These are phyloP conservation scores for Ascochyta viciae-villosae DNA, from an alignment of 2,329 filamentous ascomycete genomes.

Conservation along the genomic window DNA sequence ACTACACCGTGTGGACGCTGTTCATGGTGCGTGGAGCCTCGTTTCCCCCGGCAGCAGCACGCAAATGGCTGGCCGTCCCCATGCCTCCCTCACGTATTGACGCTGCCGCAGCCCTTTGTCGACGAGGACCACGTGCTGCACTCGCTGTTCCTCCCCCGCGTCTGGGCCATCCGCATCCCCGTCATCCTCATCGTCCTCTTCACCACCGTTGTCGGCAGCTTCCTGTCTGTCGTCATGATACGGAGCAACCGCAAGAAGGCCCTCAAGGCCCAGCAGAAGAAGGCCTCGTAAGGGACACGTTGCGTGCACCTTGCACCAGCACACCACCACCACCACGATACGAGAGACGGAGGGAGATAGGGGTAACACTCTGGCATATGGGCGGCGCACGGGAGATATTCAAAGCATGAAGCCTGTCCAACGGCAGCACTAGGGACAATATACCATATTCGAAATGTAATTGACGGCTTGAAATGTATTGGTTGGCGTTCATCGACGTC, in stretches of 20 bases:
- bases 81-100: not conserved
- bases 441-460: constrained; percentile 12
- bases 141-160: constrained; percentile 92
- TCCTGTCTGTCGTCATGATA: constrained; percentile 98
- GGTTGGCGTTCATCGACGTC: too few relatives aligned
- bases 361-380: constrained; percentile 15
- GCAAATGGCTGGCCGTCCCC: not conserved
- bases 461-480: not conserved
- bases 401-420: not conserved
- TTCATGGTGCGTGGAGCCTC: constrained; percentile 75
- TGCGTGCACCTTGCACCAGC: not conserved
- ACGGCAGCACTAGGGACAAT: constrained; percentile 6
- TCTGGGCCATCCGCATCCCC: constrained; percentile 98
- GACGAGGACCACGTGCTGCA: constrained; percentile 93
- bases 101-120: constrained; percentile 80
- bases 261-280: constrained; percentile 92
- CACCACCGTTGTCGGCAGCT: constrained; percentile 92
- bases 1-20: constrained; percentile 98
- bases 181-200: constrained; percentile 94
- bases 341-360: not conserved
- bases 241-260: constrained; percentile 98
- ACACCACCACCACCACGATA: not conserved
- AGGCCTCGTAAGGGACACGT: constrained; percentile 59
- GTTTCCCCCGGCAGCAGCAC: not conserved
- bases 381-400: constrained; percentile 13